Conservation (phyloP, 1,139 yeast genomes). For the Dujonia santamariae region DNA sequence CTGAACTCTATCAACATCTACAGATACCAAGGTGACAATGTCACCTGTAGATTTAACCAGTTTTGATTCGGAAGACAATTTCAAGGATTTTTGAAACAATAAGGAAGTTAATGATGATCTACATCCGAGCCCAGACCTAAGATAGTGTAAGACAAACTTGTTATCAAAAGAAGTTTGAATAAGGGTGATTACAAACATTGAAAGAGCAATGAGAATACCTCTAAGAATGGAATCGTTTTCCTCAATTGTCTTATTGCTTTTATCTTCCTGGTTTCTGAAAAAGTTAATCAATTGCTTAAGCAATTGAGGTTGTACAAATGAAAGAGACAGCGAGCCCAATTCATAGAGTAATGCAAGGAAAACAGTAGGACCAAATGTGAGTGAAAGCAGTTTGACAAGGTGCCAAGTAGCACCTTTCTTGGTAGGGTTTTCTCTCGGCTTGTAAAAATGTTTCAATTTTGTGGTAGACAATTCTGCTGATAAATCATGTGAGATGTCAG, state of each 20-base stretch:
- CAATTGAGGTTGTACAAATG: slow-evolving; percentile 57
- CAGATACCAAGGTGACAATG: slow-evolving; percentile 55
- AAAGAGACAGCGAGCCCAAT: slow-evolving; percentile 39
- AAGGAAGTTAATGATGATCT: slow-evolving; percentile 50
- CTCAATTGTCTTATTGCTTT: slow-evolving; percentile 17
- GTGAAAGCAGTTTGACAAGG: slow-evolving; percentile 39
- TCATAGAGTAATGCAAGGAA: slow-evolving; percentile 43
- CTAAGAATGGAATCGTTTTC: slow-evolving; percentile 35
- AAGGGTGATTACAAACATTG: slow-evolving; percentile 48
- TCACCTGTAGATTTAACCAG: slow-evolving; percentile 52
- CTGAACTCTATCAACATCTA: slow-evolving; percentile 56
- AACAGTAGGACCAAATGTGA: slow-evolving; percentile 48
- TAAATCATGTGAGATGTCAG: slow-evolving; percentile 49
- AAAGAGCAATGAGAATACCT: slow-evolving; percentile 49
- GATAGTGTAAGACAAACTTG: slow-evolving; percentile 49
- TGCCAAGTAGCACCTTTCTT: slow-evolving; percentile 22
- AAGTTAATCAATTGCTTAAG: slow-evolving; percentile 46
- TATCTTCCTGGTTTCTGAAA: slow-evolving; percentile 26
- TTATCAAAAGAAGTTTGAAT: slow-evolving; percentile 47
- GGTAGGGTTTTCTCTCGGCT: slow-evolving; percentile 16
- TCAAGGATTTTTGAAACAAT: slow-evolving; percentile 50
- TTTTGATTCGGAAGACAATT: slow-evolving; percentile 45
- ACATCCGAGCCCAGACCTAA: slow-evolving; percentile 50
- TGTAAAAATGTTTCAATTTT: slow-evolving; percentile 19
- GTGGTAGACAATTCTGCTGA: slow-evolving; percentile 31